These are phyloP conservation scores for Oleoguttula mirabilis DNA, from an alignment of 495 filamentous ascomycete species.

Conservation along the genomic window DNA sequence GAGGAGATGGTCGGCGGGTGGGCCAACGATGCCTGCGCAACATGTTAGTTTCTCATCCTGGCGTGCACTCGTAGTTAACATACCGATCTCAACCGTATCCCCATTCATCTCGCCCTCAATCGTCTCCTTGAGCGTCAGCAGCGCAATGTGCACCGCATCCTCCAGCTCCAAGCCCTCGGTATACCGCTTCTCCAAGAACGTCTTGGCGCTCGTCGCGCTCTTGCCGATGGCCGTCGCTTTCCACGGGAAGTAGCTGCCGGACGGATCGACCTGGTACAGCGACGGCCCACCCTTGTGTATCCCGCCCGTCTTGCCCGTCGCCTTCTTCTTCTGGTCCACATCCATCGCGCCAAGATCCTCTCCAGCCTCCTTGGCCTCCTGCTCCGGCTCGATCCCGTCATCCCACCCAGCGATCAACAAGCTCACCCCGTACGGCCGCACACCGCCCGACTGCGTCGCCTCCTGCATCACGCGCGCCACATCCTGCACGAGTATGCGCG, in stretches of 20 bases:
- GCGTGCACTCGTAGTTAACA: not conserved
- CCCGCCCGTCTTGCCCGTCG: conserved; percentile 73
- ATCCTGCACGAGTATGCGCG: conserved; percentile 95
- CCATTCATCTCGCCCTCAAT: conserved; percentile 99
- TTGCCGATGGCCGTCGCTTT: conserved; percentile 99
- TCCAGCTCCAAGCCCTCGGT: conserved; percentile 94
- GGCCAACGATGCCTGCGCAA: conserved; percentile 73
- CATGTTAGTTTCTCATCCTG: conserved; percentile 31
- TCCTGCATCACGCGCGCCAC: conserved; percentile 97
- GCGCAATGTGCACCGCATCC: conserved; percentile 96
- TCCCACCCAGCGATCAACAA: conserved; percentile 96
- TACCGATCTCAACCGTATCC: conserved; percentile 97
- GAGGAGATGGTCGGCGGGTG: conserved; percentile 81
- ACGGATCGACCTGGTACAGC: conserved; percentile 96
- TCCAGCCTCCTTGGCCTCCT: conserved; percentile 31
- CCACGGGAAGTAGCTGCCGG: conserved; percentile 96
- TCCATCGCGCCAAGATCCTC: conserved; percentile 16
- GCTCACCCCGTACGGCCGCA: conserved; percentile 94
- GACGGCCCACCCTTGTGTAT: conserved; percentile 92
- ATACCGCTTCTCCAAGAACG: conserved; percentile 97
- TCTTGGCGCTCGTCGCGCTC: conserved; percentile 95
- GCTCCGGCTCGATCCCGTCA: conserved; percentile 69
- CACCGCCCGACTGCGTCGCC: conserved; percentile 93
- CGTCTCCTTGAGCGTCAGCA: conserved; percentile 95
- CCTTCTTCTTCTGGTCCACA: conserved; percentile 46